Evolutionary conservation across 768 basidiomycete genomes (phyloP).

Genomic region (Lepiota subincarnata): DNA sequence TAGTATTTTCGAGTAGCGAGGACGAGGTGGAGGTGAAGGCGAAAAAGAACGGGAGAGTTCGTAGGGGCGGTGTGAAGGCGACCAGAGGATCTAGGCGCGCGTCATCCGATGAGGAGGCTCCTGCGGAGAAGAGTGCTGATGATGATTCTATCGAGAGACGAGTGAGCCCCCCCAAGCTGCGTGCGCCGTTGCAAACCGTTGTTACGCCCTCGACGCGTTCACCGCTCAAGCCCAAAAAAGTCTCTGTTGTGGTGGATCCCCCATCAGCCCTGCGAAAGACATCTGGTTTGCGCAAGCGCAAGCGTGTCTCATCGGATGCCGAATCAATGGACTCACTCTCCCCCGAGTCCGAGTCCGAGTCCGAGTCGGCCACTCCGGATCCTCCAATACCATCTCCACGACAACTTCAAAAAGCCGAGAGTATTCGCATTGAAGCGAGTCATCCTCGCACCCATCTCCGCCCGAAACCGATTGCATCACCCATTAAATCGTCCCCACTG

Average conservation of each 20-base stretch:
- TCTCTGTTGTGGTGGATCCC: constrained; percentile 1
- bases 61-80: constrained; percentile 11
- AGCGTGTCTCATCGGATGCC: not conserved
- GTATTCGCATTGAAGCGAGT: constrained; percentile 22
- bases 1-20: constrained; percentile 16
- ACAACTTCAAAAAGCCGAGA: constrained; percentile 18
- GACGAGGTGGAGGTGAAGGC: constrained; percentile 13
- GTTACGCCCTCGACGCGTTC: not conserved
- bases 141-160: not conserved
- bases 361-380: too few species aligned
- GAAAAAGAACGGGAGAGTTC: not conserved
- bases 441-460: not conserved
- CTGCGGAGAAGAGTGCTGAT: not conserved
- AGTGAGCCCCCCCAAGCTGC: not conserved
- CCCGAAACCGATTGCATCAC: constrained; percentile 5
- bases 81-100: constrained; percentile 3
- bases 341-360: not conserved
- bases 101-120: not conserved
- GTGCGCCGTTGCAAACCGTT: not conserved
- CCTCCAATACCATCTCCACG: not conserved
- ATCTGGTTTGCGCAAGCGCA: not conserved
- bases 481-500: not conserved
- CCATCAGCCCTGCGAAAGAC: not conserved
- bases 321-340: not conserved
- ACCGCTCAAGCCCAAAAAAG: not conserved